phyloP scores from a whole-genome alignment of 78 protist genomes.

The Dictyostelium discoideum region DNA sequence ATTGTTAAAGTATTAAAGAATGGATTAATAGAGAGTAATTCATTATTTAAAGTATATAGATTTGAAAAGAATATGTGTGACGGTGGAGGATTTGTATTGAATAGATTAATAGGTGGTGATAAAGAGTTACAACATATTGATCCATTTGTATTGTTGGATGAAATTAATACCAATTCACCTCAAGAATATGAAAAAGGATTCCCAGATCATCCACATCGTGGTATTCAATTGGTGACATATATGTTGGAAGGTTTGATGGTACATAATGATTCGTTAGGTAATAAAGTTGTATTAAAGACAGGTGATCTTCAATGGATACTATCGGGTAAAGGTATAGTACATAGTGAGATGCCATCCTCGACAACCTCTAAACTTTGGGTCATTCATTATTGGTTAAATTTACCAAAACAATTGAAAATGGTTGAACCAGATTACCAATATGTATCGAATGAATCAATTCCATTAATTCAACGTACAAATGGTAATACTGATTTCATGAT shows the following conservation, averaged over 20 bases:
- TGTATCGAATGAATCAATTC: neutral
- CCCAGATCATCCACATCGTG: constrained; percentile 87
- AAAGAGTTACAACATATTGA: constrained; percentile 35
- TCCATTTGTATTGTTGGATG: constrained; percentile 80
- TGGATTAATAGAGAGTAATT: neutral
- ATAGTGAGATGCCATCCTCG: neutral
- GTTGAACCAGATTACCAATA: constrained; percentile 82
- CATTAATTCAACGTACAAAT: neutral
- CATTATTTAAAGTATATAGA: neutral
- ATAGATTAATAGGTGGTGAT: constrained; percentile 7
- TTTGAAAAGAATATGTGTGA: constrained; percentile 1
- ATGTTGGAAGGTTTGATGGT: neutral
- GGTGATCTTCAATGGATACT: constrained; percentile 12
- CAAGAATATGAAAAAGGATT: constrained; percentile 71
- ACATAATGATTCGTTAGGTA: neutral
- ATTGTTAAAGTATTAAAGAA: neutral
- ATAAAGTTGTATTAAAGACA: too few relatives aligned
- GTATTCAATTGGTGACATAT: neutral
- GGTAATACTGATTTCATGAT: neutral
- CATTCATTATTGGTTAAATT: constrained; percentile 89
- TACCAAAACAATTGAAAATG: constrained; percentile 86
- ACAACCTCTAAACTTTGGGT: neutral
- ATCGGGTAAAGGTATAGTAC: neutral
- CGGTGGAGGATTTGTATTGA: constrained; percentile 42
- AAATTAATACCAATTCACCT: constrained; percentile 7